A percentile compares a stretch with the other conserved stretches of the same genome.
These are phyloP conservation scores for Neurospora sp. DNA, from an alignment of 495 filamentous ascomycete species.

Conservation along the genomic window DNA sequence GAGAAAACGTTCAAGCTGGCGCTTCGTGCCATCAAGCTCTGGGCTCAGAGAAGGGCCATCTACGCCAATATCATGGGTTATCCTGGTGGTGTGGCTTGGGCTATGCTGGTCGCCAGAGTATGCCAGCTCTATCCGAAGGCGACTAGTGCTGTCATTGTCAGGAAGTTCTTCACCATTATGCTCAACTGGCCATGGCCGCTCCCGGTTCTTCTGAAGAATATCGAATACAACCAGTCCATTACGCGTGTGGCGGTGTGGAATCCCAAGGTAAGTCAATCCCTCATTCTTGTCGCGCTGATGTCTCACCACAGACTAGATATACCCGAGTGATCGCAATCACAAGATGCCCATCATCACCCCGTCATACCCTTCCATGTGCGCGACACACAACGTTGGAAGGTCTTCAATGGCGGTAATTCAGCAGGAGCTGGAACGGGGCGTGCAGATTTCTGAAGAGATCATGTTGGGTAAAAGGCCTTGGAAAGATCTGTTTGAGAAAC, in stretches of 20 bases:
- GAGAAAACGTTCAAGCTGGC: constrained; percentile 79
- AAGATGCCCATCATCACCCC: constrained; percentile 97
- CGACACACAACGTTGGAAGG: constrained; percentile 82
- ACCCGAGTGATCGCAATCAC: constrained; percentile 69
- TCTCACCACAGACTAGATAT: constrained; percentile 48
- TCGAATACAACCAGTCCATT: constrained; percentile 71
- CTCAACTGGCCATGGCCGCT: constrained; percentile 87
- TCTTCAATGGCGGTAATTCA: constrained; percentile 80
- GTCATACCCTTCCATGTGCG: constrained; percentile 91
- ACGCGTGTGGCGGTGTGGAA: constrained; percentile 76
- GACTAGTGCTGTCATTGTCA: constrained; percentile 69
- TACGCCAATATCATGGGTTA: constrained; percentile 95
- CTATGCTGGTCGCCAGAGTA: constrained; percentile 89
- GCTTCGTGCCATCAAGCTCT: constrained; percentile 84
- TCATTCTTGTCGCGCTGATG: constrained; percentile 14
- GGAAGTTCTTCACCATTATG: constrained; percentile 91
- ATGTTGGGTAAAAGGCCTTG: constrained; percentile 60
- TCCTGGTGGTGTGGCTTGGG: constrained; percentile 95
- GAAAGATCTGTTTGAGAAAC: constrained; percentile 79
- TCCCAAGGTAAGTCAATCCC: constrained; percentile 53
- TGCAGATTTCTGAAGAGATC: constrained; percentile 72
- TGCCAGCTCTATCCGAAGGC: constrained; percentile 97
- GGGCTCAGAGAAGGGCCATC: constrained; percentile 86
- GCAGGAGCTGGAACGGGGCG: constrained; percentile 68
- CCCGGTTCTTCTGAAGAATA: constrained; percentile 78